phyloP scores from a whole-genome alignment of 495 filamentous ascomycete genomes.

The Penicillium egyptiacum region DNA sequence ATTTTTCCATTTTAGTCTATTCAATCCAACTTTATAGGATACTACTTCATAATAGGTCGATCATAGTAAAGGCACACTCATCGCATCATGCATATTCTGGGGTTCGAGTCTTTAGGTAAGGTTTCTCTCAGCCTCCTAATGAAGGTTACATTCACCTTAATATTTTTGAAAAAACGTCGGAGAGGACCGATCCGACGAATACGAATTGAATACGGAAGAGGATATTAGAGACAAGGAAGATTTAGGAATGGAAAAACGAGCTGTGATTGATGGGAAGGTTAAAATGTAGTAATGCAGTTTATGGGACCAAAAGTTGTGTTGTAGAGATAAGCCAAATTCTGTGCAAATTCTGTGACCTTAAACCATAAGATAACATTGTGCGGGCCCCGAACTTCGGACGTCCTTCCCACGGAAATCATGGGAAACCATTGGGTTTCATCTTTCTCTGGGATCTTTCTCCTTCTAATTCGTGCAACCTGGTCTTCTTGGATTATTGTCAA shows the following conservation, averaged over 20 bases:
- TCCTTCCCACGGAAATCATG: constrained; percentile 25
- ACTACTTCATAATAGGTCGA: background rate
- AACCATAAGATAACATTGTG: constrained; percentile 39
- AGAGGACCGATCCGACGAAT: constrained; percentile 30
- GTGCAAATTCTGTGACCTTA: constrained; percentile 36
- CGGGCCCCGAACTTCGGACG: constrained; percentile 42
- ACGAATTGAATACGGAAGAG: constrained; percentile 7
- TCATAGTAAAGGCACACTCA: background rate
- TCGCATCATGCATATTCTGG: constrained; percentile 8
- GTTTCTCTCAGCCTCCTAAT: background rate
- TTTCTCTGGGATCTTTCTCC: background rate
- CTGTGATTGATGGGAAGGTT: constrained; percentile 4
- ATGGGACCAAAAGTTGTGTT: background rate
- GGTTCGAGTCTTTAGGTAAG: background rate
- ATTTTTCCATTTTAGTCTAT: background rate
- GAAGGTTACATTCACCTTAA: background rate
- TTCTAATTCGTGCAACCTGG: constrained; percentile 6
- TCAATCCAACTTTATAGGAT: background rate
- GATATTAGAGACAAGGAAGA: constrained; percentile 5
- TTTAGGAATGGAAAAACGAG: background rate
- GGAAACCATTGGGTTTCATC: constrained; percentile 8
- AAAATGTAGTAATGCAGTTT: constrained; percentile 1
- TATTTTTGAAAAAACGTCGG: constrained; percentile 12
- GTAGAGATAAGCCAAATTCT: constrained; percentile 38
- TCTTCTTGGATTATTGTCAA: constrained; percentile 9